These are phyloP conservation scores for Sarcocystis neurona DNA, from an alignment of 169 alveolate species.

Conservation along the genomic window DNA sequence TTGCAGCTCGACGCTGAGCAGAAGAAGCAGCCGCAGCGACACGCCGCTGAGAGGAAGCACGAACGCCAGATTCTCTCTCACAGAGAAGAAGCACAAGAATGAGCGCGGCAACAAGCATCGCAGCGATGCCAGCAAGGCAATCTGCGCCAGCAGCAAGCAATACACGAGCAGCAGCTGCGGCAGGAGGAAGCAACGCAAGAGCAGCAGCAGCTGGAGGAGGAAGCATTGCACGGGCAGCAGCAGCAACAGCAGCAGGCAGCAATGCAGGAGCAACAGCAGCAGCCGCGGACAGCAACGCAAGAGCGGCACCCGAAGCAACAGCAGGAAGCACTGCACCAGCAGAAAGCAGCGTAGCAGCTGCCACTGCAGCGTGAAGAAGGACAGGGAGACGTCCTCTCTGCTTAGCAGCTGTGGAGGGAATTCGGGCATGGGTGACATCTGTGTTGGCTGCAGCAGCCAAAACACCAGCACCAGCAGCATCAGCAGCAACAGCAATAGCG, in stretches of 20 bases:
- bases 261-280: no score
- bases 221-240: not conserved
- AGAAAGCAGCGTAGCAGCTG: not conserved
- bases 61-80: no score
- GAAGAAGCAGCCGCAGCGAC: no score
- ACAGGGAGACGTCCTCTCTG: no score
- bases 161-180: not conserved
- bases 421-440: not conserved
- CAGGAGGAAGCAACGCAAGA: not conserved
- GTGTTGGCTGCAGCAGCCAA: not conserved
- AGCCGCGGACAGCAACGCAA: not conserved
- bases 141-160: not conserved
- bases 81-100: no score
- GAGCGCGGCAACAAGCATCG: not conserved
- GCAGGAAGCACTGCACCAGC: not conserved
- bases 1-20: no score
- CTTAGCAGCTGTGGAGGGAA: no score
- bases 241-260: conserved; percentile 43
- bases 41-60: no score
- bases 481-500: not conserved
- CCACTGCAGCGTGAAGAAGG: no score
- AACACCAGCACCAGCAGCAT: not conserved
- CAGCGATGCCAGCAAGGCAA: not conserved
- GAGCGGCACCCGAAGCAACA: conserved; percentile 1
- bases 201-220: not conserved